Percentiles rank a stretch among this genome's conserved stretches.
phyloP scores from a whole-genome alignment of 192 early-diverging fungal genomes.

The Globomyces pollinis-pini region DNA sequence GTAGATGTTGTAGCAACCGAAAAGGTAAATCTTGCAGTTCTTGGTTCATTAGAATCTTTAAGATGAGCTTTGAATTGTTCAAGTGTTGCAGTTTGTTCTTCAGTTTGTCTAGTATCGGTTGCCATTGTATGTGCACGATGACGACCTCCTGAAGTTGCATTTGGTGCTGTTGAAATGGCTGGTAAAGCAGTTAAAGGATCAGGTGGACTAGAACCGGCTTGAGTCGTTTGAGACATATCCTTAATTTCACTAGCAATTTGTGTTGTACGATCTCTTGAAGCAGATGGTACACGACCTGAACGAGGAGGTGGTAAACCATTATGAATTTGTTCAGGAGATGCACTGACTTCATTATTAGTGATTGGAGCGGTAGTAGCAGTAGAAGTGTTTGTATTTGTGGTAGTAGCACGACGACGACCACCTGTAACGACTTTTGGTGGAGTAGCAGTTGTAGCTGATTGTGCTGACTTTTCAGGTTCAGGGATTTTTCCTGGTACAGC shows the following conservation, averaged over 20 bases:
- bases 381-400: neutral
- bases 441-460: conserved; percentile 3
- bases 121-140: conserved; percentile 36
- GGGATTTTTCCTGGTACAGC: neutral
- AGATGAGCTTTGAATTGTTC: conserved; percentile 12
- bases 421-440: conserved; percentile 12
- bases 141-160: too few relatives aligned
- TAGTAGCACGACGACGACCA: neutral
- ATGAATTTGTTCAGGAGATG: conserved; percentile 6
- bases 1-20: conserved; percentile 47
- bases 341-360: conserved; percentile 1
- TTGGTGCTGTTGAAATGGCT: conserved; percentile 3
- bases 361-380: neutral
- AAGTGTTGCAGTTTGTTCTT: conserved; percentile 16
- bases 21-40: conserved; percentile 50
- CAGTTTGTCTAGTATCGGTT: conserved; percentile 5
- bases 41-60: conserved; percentile 26
- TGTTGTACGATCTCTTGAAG: neutral
- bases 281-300: neutral
- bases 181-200: neutral
- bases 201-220: conserved; percentile 8
- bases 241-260: conserved; percentile 1
- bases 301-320: conserved; percentile 10
- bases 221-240: conserved; percentile 8
- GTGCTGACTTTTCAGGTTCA: conserved; percentile 2